Percentiles rank a stretch among this genome's conserved stretches.
These are phyloP conservation scores for Voacanga thouarsii DNA, from an alignment of 257 asterid genomes.

Conservation along the genomic window DNA sequence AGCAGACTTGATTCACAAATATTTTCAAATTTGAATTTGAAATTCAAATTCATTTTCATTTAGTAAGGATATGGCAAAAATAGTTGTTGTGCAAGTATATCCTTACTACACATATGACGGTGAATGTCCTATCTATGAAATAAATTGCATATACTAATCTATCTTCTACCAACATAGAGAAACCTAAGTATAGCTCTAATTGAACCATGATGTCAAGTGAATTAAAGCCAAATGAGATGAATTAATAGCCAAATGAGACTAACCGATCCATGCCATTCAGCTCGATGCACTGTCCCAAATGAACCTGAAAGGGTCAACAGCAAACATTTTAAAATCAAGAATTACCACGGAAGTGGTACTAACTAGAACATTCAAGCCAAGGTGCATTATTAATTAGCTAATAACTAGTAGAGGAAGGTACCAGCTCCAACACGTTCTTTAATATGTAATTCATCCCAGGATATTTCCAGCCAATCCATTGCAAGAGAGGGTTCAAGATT, in stretches of 20 bases:
- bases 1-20: no score
- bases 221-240: conserved; percentile 21
- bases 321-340: conserved; percentile 17
- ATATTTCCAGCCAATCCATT: conserved; percentile 95
- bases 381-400: background rate
- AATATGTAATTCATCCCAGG: conserved; percentile 89
- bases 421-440: conserved; percentile 98
- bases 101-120: background rate
- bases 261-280: conserved; percentile 99
- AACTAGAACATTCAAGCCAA: background rate
- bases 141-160: background rate
- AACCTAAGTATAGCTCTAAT: background rate
- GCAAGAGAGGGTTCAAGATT: conserved; percentile 89
- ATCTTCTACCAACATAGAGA: background rate
- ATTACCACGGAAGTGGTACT: conserved; percentile 7
- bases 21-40: no score
- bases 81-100: no score
- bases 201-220: conserved; percentile 14
- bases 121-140: background rate
- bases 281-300: conserved; percentile 98
- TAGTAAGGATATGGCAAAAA: no score
- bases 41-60: no score
- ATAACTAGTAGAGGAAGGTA: conserved; percentile 25
- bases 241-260: conserved; percentile 33
- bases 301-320: conserved; percentile 53